phyloP scores from a whole-genome alignment of 2,329 filamentous ascomycete species.

The Aspergillus puulaauensis region DNA sequence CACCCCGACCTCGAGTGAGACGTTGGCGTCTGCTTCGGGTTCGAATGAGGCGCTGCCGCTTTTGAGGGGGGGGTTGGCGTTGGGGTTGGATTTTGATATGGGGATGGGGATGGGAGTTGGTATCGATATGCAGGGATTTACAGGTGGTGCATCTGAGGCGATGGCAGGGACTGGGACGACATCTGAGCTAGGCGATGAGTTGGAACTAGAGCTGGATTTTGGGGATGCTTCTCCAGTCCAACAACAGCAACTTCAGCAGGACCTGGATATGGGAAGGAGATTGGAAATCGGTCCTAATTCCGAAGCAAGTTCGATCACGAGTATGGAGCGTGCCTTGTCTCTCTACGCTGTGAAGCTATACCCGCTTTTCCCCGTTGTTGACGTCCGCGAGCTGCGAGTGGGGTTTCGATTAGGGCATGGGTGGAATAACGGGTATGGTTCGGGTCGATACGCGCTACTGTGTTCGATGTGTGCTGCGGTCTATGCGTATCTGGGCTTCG shows the following conservation, averaged over 20 bases:
- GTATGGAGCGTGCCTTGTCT: background rate
- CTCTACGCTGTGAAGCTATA: background rate
- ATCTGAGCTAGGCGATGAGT: background rate
- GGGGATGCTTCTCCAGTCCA: background rate
- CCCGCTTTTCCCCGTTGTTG: slow-evolving; percentile 2
- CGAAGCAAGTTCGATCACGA: no score
- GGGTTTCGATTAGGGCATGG: background rate
- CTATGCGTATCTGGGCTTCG: background rate
- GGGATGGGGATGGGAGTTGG: background rate
- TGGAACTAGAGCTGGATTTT: background rate
- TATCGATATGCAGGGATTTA: background rate
- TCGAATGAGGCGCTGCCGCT: background rate
- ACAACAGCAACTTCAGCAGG: background rate
- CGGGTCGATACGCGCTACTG: background rate
- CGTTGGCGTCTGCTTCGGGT: background rate
- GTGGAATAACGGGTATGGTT: background rate
- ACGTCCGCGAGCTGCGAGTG: background rate
- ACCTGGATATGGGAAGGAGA: background rate
- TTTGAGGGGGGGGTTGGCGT: background rate
- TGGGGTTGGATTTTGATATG: background rate
- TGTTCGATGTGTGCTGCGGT: background rate
- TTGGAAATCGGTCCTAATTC: background rate
- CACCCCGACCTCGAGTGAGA: background rate
- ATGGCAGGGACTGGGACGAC: background rate
- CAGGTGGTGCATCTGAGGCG: background rate